These are phyloP conservation scores for Phaeosphaeria sp. DNA, from an alignment of 2,329 filamentous ascomycete species.

Conservation along the genomic window DNA sequence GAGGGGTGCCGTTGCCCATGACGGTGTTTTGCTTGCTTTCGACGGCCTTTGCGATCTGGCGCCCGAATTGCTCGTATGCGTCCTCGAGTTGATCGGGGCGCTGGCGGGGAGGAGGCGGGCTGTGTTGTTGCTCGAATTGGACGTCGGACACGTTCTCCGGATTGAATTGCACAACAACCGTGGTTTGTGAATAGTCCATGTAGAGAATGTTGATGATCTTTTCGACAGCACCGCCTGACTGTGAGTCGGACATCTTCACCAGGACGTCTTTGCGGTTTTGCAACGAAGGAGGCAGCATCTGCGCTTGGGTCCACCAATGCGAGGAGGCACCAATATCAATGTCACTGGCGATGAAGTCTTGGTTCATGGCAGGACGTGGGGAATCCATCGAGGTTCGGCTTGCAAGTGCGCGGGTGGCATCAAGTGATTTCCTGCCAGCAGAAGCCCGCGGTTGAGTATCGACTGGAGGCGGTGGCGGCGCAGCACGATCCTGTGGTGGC, in stretches of 20 bases:
- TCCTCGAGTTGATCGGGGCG: constrained; percentile 93
- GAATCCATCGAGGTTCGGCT: constrained; percentile 75
- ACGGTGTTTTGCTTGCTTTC: constrained; percentile 76
- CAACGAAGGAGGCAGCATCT: constrained; percentile 79
- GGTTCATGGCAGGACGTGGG: constrained; percentile 70
- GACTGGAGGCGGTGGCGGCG: constrained; percentile 44
- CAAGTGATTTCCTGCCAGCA: constrained; percentile 65
- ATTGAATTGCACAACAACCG: constrained; percentile 82
- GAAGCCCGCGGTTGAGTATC: constrained; percentile 54
- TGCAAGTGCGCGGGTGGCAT: constrained; percentile 62
- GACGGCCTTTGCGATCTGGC: constrained; percentile 75
- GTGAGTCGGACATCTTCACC: constrained; percentile 80
- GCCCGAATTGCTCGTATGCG: constrained; percentile 81
- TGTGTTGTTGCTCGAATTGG: constrained; percentile 82
- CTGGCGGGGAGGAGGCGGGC: constrained; percentile 78
- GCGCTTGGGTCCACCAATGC: constrained; percentile 87
- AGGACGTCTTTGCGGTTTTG: constrained; percentile 84
- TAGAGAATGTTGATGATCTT: constrained; percentile 89
- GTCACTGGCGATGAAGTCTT: constrained; percentile 86
- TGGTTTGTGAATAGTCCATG: constrained; percentile 94
- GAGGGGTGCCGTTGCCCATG: constrained; percentile 83
- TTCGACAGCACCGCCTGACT: constrained; percentile 74
- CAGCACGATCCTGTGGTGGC: constrained; percentile 44
- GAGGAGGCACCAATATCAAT: constrained; percentile 77
- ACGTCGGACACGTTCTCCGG: constrained; percentile 74